Evolutionary conservation across 345 rosid species (phyloP).

Genomic region (Eucalyptus pauciflora): DNA sequence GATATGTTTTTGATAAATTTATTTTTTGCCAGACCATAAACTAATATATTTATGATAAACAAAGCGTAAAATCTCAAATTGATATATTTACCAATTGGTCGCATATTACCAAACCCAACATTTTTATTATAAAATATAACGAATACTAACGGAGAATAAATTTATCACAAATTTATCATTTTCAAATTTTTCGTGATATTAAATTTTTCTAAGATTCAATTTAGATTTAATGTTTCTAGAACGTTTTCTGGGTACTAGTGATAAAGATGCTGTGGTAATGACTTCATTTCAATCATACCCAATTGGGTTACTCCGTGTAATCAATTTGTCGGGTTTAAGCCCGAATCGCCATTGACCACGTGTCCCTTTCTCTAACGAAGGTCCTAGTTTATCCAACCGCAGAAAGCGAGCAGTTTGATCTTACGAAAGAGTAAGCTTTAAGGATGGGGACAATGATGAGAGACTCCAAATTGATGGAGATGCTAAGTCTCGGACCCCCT

Average conservation of each 20-base stretch:
- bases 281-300: not conserved
- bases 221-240: not conserved
- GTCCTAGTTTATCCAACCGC: not conserved
- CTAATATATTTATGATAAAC: too few species aligned
- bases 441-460: not conserved
- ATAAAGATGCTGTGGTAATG: not conserved
- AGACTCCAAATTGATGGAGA: not conserved
- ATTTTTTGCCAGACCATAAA: rapidly evolving
- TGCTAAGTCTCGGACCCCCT: not conserved
- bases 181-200: too few species aligned
- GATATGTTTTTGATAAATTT: too few species aligned
- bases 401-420: not conserved
- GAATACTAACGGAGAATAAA: rapidly evolving
- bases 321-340: not conserved
- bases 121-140: too few species aligned
- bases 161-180: too few species aligned
- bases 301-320: not conserved
- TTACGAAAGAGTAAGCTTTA: not conserved
- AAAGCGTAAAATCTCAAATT: rapidly evolving
- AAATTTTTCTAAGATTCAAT: rapidly evolving
- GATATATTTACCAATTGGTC: rapidly evolving
- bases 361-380: not conserved
- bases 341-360: not conserved
- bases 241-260: not conserved
- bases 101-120: too few species aligned